Evolutionary conservation across 1,139 yeast species (phyloP), one percentile per base, ranked within the genome.

Genomic region (Yamadazyma blattariae): DNA sequence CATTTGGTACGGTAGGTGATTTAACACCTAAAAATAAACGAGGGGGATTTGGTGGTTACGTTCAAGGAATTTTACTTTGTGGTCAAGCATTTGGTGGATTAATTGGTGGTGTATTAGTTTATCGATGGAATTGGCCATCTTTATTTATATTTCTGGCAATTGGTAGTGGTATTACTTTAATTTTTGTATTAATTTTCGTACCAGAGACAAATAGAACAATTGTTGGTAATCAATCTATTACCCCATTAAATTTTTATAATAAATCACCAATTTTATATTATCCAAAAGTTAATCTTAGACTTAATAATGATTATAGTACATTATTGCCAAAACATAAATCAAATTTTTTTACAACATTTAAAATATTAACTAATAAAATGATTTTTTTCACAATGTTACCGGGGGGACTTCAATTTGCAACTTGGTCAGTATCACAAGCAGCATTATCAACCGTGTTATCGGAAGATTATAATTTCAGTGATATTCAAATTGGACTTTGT

Each of bases 1-100:
- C 74, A 10, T 67, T 79, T 8, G 92, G 92, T 0, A 69, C 81
- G 0, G 75, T 81, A 31, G 83, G 86, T 4, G 95, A 87, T 53
- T 58, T 81, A 29, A 75, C 87, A 0, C 68, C 77, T 0, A 62
- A 79, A 28, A 63, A 64, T 12, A 78, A 79, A 39, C 66, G 95
- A 39, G 95, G 94, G 7, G 67, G 74, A 8, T 72, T 70, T 38
- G 72, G 79, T 32, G 90, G 92, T 0, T 50, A 77, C 14, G 71
- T 76, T 2, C 57, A 74, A 12, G 94, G 94, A 0, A 59, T 80
- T 11, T 72, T 80, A 4, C 66, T 83, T 7, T 50, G 83, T 14
- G 95, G 94, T 1, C 83, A 79, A 48, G 88, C 87, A 0, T 66
- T 84, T 41, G 90, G 95, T 6, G 88, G 94, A 0, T 58, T 86